These are phyloP conservation scores for Skeletonema potamos DNA, from an alignment of 108 stramenopile species.

Conservation along the genomic window DNA sequence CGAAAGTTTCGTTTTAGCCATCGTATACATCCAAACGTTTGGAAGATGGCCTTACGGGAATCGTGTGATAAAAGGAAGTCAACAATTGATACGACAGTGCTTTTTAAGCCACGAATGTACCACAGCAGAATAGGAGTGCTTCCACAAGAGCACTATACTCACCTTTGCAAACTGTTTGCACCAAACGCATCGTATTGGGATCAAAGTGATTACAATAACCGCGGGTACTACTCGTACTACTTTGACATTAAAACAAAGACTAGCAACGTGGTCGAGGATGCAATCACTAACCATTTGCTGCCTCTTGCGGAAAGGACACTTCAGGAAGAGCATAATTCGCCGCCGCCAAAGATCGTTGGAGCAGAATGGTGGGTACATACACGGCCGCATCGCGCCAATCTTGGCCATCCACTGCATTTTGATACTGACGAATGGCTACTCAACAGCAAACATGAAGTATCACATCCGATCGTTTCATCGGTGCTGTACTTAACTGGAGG, in stretches of 20 bases:
- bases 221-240: conserved; percentile 84
- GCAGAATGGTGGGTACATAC: conserved; percentile 89
- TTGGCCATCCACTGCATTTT: conserved; percentile 88
- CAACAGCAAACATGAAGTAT: conserved; percentile 53
- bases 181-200: conserved; percentile 74
- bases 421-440: conserved; percentile 88
- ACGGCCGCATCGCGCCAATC: conserved; percentile 74
- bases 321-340: conserved; percentile 13
- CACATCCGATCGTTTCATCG: conserved; percentile 79
- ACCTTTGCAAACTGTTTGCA: conserved; percentile 61
- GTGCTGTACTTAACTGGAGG: conserved; percentile 84
- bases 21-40: conserved; percentile 85
- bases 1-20: conserved; percentile 69
- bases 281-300: conserved; percentile 65
- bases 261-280: conserved; percentile 69
- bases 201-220: conserved; percentile 68
- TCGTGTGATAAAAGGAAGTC: not conserved
- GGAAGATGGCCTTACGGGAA: conserved; percentile 34
- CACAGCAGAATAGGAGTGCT: conserved; percentile 32
- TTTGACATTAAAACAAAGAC: conserved; percentile 45
- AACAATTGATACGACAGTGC: not conserved
- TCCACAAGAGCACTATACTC: conserved; percentile 57
- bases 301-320: conserved; percentile 60
- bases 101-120: conserved; percentile 19
- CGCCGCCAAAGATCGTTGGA: conserved; percentile 50